Percentiles rank a stretch among this genome's conserved stretches.
phyloP scores from a whole-genome alignment of 345 rosid genomes.

The Salix suchowensis region DNA sequence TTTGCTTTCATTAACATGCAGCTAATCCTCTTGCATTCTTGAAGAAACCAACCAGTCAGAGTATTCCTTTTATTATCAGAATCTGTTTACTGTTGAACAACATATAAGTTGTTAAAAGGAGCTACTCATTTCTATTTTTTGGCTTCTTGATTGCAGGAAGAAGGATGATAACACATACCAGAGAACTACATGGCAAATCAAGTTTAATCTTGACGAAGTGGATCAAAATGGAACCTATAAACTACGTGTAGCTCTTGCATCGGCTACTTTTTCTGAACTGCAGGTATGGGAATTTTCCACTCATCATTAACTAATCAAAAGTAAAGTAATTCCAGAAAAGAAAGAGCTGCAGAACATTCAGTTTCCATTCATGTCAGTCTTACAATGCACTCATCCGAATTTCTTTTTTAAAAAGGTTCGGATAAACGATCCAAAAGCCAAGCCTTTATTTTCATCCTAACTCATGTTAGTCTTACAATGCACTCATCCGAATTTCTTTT shows the following conservation, averaged over 20 bases:
- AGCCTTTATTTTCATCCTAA: conserved; percentile 4
- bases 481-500: neutral
- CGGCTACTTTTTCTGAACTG: conserved; percentile 15
- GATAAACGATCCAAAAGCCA: conserved; percentile 14
- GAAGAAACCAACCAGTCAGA: no score
- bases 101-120: no score
- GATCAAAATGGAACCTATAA: conserved; percentile 4
- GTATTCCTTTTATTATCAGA: no score
- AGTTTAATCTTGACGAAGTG: conserved; percentile 2
- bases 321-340: no score
- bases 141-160: neutral
- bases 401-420: conserved; percentile 9
- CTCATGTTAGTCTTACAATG: neutral
- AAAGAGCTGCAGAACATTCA: no score
- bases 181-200: conserved; percentile 21
- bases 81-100: no score
- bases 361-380: neutral
- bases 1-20: neutral
- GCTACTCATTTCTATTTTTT: neutral
- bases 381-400: neutral
- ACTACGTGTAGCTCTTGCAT: conserved; percentile 21
- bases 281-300: conserved; percentile 1
- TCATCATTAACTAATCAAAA: no score
- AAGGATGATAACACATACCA: conserved; percentile 12
- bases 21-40: neutral